Evolutionary conservation across 2,329 filamentous ascomycete genomes (phyloP).

Genomic region (Calonectria pauciramosa): DNA sequence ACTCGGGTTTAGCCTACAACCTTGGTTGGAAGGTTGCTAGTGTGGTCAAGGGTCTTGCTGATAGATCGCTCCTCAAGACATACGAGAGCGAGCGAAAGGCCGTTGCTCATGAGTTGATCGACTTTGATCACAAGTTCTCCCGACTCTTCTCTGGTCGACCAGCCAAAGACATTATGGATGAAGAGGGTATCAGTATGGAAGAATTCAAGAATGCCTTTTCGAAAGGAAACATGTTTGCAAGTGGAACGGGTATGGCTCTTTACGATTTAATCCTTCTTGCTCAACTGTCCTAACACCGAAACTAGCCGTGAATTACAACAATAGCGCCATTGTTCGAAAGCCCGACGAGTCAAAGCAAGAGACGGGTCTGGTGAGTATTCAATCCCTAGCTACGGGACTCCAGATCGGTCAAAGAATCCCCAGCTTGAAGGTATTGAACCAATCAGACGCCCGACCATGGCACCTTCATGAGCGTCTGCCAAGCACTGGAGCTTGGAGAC

Average conservation of each 20-base stretch:
- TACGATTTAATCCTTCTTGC: neutral
- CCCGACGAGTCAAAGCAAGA: neutral
- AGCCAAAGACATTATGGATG: constrained; percentile 72
- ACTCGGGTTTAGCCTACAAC: constrained; percentile 51
- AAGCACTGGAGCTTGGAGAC: constrained; percentile 69
- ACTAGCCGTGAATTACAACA: constrained; percentile 32
- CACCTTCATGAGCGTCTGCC: constrained; percentile 69
- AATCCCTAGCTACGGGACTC: constrained; percentile 25
- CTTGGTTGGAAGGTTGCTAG: constrained; percentile 69
- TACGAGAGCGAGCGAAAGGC: constrained; percentile 67
- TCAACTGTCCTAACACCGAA: constrained; percentile 3
- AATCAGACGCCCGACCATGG: constrained; percentile 68
- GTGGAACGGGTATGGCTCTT: constrained; percentile 25
- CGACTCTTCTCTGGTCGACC: constrained; percentile 64
- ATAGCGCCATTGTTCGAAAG: constrained; percentile 34
- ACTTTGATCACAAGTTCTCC: constrained; percentile 71
- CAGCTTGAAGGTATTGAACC: constrained; percentile 71
- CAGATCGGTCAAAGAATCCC: constrained; percentile 69
- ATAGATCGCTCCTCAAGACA: constrained; percentile 59
- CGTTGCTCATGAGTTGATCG: constrained; percentile 76
- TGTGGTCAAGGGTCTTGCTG: constrained; percentile 59
- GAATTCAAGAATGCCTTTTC: constrained; percentile 73
- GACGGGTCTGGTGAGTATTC: neutral
- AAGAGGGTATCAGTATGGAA: constrained; percentile 71
- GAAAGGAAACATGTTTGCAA: constrained; percentile 64